Base-by-base conservation (phyloP, 441 rosid species). In the Euphorbia corollata region DNA sequence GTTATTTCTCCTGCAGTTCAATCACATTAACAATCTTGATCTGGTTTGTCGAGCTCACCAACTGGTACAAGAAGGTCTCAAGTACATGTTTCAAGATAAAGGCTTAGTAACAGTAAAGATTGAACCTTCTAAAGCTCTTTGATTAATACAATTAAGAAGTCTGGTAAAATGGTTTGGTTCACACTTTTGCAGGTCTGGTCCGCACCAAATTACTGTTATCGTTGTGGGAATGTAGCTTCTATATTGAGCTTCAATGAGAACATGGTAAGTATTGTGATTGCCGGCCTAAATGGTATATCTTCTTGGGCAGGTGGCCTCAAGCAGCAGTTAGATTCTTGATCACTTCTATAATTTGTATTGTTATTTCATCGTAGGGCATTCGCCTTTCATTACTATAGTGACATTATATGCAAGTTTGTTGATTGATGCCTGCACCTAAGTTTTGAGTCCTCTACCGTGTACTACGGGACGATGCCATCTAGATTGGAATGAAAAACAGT, bases 71-170 rank as follows among this genome's bases (percentile, higher is more conserved):
- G 99, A 95, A 81, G 99, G 98, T 64, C 98, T 95, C 63, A 95
- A 95, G 75, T 95, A 92, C 85, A 95, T 95, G 99, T 95, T 95
- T 86, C 97, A 95, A 74, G 99, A 95, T 74, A 95, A 95, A 84
- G 99, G 99, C 83, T 88, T 95, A 24, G 99, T 95, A 70, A 94
- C 99, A 66, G 99, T 94, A 82, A 84, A 86, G 69, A 27, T 58
- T 60, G 12, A 61, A 63, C 51, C 75, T 69, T 61, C 32, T 67
- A 3, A 43, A 13, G 5, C 43, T 38, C 36, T 66, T 36, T 39
- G 34, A 65, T 73, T 69, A 58, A 23, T 11, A 22, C 72, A 59
- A 64, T 60, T 24, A 43, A 53, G 43, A 51, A 60, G 67, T 68
- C 34, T 65, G 45, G 72, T 75, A 69, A 73, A 70, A 65, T 77